A percentile compares a stretch with the other conserved stretches of the same genome.
These are phyloP conservation scores for Paramecium pentaurelia DNA, from an alignment of 73 alveolate species.

Conservation along the genomic window DNA sequence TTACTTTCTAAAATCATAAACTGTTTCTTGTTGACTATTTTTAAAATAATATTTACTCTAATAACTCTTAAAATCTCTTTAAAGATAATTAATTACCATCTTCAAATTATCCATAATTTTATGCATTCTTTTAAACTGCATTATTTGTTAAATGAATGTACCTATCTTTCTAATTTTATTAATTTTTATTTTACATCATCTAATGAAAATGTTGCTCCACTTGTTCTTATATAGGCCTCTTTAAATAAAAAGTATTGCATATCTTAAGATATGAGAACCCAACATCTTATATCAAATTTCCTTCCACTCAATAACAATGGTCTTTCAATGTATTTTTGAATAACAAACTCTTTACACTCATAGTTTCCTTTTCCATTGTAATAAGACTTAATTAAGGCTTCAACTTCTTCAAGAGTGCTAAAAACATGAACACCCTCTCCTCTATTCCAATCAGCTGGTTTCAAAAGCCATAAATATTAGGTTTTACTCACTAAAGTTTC, in stretches of 20 bases:
- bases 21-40: conserved; percentile 30
- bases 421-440: conserved; percentile 78
- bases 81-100: conserved; percentile 93
- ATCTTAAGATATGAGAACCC: conserved; percentile 82
- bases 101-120: conserved; percentile 88
- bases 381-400: not conserved
- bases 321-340: conserved; percentile 91
- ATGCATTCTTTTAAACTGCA: conserved; percentile 87
- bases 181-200: conserved; percentile 56
- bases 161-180: conserved; percentile 56
- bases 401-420: conserved; percentile 56
- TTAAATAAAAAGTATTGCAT: conserved; percentile 72
- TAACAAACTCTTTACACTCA: conserved; percentile 69
- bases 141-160: conserved; percentile 92
- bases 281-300: conserved; percentile 93
- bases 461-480: conserved; percentile 68
- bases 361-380: not conserved
- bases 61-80: conserved; percentile 67
- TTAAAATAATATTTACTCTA: conserved; percentile 45
- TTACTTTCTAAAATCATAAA: conserved; percentile 59
- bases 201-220: conserved; percentile 70
- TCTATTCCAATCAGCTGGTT: conserved; percentile 77
- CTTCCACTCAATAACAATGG: conserved; percentile 87
- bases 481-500: conserved; percentile 24
- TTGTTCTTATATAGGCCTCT: conserved; percentile 90